Evolutionary conservation across 2,329 filamentous ascomycete genomes (phyloP).

Genomic region (Alternaria sp.): DNA sequence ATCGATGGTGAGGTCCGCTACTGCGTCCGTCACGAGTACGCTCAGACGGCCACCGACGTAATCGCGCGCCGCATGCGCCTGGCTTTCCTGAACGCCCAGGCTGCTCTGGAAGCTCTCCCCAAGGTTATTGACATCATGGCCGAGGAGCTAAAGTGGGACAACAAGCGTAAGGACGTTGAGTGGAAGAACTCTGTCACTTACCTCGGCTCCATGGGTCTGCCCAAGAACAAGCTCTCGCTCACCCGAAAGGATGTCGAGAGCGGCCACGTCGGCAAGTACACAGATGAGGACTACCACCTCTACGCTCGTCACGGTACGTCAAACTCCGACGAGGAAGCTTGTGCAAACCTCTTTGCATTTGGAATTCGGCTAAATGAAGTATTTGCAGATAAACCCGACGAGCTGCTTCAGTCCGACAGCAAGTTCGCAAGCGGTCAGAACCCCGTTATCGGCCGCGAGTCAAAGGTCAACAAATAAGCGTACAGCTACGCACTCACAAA

Average conservation of each 20-base stretch:
- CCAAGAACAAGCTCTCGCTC: constrained; percentile 61
- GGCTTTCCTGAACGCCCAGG: constrained; percentile 90
- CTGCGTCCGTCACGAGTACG: constrained; percentile 86
- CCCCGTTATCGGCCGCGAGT: constrained; percentile 52
- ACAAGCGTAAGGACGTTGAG: constrained; percentile 73
- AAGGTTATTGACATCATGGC: constrained; percentile 88
- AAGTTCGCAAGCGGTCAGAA: constrained; percentile 54
- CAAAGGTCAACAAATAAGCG: constrained; percentile 57
- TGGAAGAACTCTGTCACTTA: constrained; percentile 74
- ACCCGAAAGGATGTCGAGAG: constrained; percentile 65
- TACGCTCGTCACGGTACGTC: constrained; percentile 58
- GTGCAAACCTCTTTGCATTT: constrained; percentile 29
- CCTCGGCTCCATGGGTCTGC: constrained; percentile 67
- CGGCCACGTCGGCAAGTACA: constrained; percentile 53
- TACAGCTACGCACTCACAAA: background rate
- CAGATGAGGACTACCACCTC: constrained; percentile 57
- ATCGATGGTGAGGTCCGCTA: constrained; percentile 92
- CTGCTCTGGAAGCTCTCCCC: constrained; percentile 84
- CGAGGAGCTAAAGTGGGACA: constrained; percentile 81
- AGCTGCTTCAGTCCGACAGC: constrained; percentile 59
- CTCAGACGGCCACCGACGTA: constrained; percentile 88
- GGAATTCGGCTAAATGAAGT: constrained; percentile 30
- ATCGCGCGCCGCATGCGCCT: constrained; percentile 83
- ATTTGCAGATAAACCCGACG: constrained; percentile 58
- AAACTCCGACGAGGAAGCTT: constrained; percentile 14